Evolutionary conservation across 192 early-diverging fungal genomes (phyloP).

Genomic region (Umbelopsis isabellina): DNA sequence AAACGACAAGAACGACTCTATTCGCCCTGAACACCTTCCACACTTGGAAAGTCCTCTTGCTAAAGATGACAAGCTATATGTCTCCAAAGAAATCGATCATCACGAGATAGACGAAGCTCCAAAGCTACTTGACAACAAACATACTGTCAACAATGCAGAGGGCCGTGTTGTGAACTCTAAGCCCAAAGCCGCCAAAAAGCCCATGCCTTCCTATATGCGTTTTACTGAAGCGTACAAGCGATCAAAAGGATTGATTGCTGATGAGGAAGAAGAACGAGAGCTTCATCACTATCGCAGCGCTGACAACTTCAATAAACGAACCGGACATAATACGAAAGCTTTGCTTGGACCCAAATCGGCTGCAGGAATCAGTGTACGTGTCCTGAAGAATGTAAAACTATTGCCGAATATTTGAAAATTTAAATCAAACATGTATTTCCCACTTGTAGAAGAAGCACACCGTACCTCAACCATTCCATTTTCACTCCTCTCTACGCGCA

Average conservation of each 20-base stretch:
- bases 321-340: neutral
- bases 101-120: no score
- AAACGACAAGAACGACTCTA: neutral
- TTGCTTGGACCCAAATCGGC: slow-evolving; percentile 11
- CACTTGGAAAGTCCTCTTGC: no score
- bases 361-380: neutral
- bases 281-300: neutral
- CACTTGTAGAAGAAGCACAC: neutral
- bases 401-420: neutral
- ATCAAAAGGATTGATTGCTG: neutral
- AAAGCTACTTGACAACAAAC: no score
- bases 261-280: neutral
- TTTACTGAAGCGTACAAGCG: slow-evolving; percentile 7
- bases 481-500: slow-evolving; percentile 1
- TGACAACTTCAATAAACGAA: neutral
- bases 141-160: no score
- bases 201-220: slow-evolving; percentile 12
- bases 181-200: neutral
- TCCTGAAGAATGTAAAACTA: neutral
- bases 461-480: slow-evolving; percentile 7
- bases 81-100: no score
- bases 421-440: neutral
- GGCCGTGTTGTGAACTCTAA: neutral
- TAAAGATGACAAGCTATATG: no score
- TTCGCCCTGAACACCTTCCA: no score